phyloP scores from a whole-genome alignment of 1,139 yeast species.

The Pichia terricola region DNA sequence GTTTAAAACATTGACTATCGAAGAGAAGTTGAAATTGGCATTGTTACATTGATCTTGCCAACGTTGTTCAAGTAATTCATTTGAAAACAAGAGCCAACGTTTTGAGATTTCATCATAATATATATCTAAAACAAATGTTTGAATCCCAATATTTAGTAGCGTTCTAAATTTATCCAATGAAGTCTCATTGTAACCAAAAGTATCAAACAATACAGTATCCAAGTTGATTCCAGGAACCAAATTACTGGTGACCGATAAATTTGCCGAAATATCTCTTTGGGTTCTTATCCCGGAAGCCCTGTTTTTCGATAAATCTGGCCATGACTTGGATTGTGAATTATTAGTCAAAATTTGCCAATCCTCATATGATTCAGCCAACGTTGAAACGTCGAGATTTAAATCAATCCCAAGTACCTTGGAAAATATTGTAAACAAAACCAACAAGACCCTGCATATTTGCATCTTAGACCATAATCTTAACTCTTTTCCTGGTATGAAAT shows the following conservation, averaged over 20 bases:
- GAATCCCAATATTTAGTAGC: slow-evolving; percentile 43
- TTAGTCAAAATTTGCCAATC: slow-evolving; percentile 2
- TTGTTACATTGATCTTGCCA: slow-evolving; percentile 7
- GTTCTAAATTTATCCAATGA: slow-evolving; percentile 32
- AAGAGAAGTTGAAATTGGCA: slow-evolving; percentile 29
- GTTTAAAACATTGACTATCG: slow-evolving; percentile 31
- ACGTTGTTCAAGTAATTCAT: slow-evolving; percentile 1
- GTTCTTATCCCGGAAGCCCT: slow-evolving; percentile 40
- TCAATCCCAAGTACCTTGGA: no score
- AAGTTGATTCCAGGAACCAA: slow-evolving; percentile 52
- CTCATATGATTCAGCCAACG: neutral
- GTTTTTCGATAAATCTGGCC: slow-evolving; percentile 15
- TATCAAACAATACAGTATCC: slow-evolving; percentile 39
- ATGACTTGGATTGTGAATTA: slow-evolving; percentile 7
- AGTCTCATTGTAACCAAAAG: slow-evolving; percentile 38
- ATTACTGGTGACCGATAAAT: slow-evolving; percentile 48
- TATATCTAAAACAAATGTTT: slow-evolving; percentile 48
- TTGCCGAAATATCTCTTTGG: slow-evolving; percentile 58
- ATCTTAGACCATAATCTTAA: no score
- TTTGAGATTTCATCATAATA: slow-evolving; percentile 49
- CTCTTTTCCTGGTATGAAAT: no score
- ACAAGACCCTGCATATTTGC: no score
- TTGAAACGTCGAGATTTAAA: no score
- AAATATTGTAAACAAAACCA: no score
- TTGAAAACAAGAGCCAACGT: slow-evolving; percentile 67